Conservation (phyloP, 2,329 filamentous ascomycete species). For the Chaetoscypha palmicola region DNA sequence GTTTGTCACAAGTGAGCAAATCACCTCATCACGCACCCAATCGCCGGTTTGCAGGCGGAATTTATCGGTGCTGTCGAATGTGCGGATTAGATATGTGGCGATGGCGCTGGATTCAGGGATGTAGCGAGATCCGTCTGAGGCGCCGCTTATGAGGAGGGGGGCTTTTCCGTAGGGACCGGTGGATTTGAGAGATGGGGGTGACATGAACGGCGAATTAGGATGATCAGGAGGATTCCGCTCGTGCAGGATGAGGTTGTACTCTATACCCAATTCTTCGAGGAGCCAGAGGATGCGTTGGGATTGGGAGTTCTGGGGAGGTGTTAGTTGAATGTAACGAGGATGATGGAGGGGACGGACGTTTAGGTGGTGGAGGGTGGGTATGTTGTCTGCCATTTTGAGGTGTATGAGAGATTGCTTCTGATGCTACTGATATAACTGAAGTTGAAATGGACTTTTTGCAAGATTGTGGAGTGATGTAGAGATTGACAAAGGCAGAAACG, state of each 20-base stretch:
- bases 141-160: constrained; percentile 52
- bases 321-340: constrained; percentile 2
- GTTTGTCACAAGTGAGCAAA: constrained; percentile 26
- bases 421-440: too few relatives aligned
- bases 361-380: constrained; percentile 27
- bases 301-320: constrained; percentile 45
- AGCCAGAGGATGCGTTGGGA: constrained; percentile 63
- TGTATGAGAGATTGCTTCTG: too few relatives aligned
- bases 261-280: constrained; percentile 60
- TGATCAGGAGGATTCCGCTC: constrained; percentile 38
- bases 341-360: constrained; percentile 11
- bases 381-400: constrained; percentile 3
- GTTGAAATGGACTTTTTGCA: too few relatives aligned
- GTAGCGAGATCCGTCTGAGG: constrained; percentile 13
- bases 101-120: constrained; percentile 30
- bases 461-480: too few relatives aligned
- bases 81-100: constrained; percentile 29
- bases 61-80: constrained; percentile 26
- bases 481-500: too few relatives aligned
- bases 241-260: constrained; percentile 67
- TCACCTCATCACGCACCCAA: constrained; percentile 27
- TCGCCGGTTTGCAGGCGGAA: constrained; percentile 24
- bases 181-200: constrained; percentile 42
- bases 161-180: constrained; percentile 56
- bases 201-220: constrained; percentile 48